Conservation (phyloP, 148 eudicot species). For the Fallopia convolvulus region DNA sequence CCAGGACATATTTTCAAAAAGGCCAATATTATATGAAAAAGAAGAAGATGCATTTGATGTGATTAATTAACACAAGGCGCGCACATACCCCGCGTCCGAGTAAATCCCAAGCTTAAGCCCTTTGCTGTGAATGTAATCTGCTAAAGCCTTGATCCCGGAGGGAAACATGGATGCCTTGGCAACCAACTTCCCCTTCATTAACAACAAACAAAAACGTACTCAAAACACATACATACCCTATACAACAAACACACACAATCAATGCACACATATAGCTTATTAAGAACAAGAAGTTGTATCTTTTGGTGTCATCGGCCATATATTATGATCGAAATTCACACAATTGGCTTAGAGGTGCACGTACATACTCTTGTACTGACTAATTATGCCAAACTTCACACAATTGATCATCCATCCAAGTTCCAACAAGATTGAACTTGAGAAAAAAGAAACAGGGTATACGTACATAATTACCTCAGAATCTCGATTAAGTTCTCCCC, state of each 20-base stretch:
- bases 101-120: slow-evolving; percentile 39
- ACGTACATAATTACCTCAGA: background rate
- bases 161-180: slow-evolving; percentile 29
- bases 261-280: too few relatives aligned
- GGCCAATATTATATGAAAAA: too few relatives aligned
- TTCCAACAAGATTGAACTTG: background rate
- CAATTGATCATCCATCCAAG: too few relatives aligned
- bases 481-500: slow-evolving; percentile 14
- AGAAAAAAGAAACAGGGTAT: background rate
- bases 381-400: too few relatives aligned
- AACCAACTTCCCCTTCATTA: slow-evolving; percentile 24
- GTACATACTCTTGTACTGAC: too few relatives aligned
- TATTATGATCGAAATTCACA: too few relatives aligned
- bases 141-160: slow-evolving; percentile 35
- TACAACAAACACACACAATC: too few relatives aligned
- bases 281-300: too few relatives aligned
- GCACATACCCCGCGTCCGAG: slow-evolving; percentile 31
- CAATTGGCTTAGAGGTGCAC: too few relatives aligned
- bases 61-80: too few relatives aligned
- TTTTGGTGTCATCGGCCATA: too few relatives aligned
- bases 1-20: background rate
- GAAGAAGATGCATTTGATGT: background rate
- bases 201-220: background rate
- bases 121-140: slow-evolving; percentile 33
- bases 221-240: too few relatives aligned